Evolutionary conservation across 106 monocot species (phyloP).

Genomic region (Platanthera zijinensis): DNA sequence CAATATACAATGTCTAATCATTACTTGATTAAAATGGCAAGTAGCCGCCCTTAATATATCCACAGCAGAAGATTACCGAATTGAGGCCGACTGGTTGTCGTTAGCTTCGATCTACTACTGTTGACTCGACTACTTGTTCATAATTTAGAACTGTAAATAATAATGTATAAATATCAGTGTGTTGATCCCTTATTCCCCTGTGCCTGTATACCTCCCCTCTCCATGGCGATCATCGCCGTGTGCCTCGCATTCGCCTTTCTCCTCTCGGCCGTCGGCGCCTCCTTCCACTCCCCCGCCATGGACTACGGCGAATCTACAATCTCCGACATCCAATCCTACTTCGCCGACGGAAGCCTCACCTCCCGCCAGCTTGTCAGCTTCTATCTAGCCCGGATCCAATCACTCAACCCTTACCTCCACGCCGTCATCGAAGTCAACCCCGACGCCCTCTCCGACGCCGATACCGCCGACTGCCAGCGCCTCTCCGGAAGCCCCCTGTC

Average conservation of each 20-base stretch:
- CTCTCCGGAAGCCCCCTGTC: not conserved
- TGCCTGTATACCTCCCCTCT: too few relatives aligned
- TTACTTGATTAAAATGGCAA: too few relatives aligned
- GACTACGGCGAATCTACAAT: conserved; percentile 37
- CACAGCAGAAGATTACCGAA: too few relatives aligned
- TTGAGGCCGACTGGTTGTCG: too few relatives aligned
- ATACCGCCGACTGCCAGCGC: conserved; percentile 25
- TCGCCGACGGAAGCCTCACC: conserved; percentile 29
- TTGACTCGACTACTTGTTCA: too few relatives aligned
- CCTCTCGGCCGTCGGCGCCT: not conserved
- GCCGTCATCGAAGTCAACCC: conserved; percentile 57
- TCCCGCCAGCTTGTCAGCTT: conserved; percentile 23
- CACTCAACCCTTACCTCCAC: conserved; percentile 30
- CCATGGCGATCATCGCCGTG: not conserved
- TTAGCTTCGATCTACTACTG: too few relatives aligned
- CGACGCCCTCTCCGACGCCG: conserved; percentile 33
- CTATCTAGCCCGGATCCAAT: conserved; percentile 26
- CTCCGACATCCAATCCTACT: conserved; percentile 36
- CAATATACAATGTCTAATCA: too few relatives aligned
- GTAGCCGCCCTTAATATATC: too few relatives aligned
- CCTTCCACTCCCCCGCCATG: conserved; percentile 4
- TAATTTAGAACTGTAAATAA: too few relatives aligned
- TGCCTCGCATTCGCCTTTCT: not conserved
- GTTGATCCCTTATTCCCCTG: too few relatives aligned
- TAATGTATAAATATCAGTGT: too few relatives aligned